Percentiles rank a stretch among this genome's conserved stretches.
Evolutionary conservation across 1,284 basidiomycete genomes (phyloP).

Genomic region (Phenoliferia sp.): DNA sequence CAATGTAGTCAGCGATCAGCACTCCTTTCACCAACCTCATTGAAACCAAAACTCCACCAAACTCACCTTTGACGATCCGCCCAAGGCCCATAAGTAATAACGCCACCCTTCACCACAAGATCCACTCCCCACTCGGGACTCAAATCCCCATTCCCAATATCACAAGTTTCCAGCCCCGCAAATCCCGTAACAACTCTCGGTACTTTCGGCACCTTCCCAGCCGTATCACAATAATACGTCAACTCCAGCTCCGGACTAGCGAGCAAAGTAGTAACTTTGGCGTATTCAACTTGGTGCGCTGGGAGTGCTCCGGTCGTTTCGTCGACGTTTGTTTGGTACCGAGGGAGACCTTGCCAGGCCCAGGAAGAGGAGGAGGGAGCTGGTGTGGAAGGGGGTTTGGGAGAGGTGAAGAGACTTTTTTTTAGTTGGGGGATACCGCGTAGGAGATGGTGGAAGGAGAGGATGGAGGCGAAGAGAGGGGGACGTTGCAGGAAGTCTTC

Average conservation of each 20-base stretch:
- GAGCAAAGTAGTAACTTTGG: constrained; percentile 74
- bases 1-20: not conserved
- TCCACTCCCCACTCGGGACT: constrained; percentile 91
- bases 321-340: constrained; percentile 41
- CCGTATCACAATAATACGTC: constrained; percentile 72
- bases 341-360: constrained; percentile 46
- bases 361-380: not conserved
- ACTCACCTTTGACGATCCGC: constrained; percentile 75
- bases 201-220: constrained; percentile 37
- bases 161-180: constrained; percentile 45
- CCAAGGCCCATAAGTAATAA: constrained; percentile 85
- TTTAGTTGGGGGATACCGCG: not conserved
- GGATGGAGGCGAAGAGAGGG: constrained; percentile 50
- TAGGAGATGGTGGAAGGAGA: constrained; percentile 21
- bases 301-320: not conserved
- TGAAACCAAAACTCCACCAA: not conserved
- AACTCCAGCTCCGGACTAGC: constrained; percentile 69
- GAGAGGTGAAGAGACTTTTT: not conserved
- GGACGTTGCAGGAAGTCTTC: constrained; percentile 53
- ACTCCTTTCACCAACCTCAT: too few species aligned
- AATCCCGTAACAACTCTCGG: constrained; percentile 28
- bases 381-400: not conserved
- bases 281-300: constrained; percentile 61
- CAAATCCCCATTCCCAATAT: constrained; percentile 77
- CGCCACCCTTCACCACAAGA: constrained; percentile 66